phyloP scores from a whole-genome alignment of 164 flowering plant genomes.

The Nelumbo lutea region DNA sequence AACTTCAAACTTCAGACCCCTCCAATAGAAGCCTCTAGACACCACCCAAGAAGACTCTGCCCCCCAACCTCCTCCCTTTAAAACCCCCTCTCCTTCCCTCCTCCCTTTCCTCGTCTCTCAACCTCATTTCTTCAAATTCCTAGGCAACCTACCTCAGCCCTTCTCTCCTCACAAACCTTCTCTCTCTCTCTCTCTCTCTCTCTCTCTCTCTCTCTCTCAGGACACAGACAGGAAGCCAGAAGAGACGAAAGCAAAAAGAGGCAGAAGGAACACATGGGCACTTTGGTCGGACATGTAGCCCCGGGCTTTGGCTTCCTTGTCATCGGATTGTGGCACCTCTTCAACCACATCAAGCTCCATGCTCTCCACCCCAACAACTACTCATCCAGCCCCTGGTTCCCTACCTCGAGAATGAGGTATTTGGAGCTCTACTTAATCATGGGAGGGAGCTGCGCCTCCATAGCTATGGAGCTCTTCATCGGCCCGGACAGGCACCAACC shows the following conservation, averaged over 20 bases:
- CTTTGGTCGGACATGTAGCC: slow-evolving; percentile 53
- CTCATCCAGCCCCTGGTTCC: slow-evolving; percentile 50
- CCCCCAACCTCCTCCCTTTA: neutral
- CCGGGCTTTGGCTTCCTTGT: slow-evolving; percentile 57
- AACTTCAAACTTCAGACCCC: slow-evolving; percentile 10
- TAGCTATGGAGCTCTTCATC: slow-evolving; percentile 62
- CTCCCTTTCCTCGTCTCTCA: neutral
- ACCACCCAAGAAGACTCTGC: neutral
- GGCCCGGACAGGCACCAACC: slow-evolving; percentile 56
- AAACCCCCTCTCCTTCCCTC: neutral
- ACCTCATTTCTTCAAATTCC: neutral
- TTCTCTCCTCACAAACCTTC: no score
- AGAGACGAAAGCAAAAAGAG: no score
- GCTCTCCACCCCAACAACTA: slow-evolving; percentile 32
- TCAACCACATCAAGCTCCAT: slow-evolving; percentile 52
- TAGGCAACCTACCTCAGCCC: neutral
- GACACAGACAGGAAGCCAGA: no score
- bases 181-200: no score
- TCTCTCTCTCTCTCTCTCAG: no score
- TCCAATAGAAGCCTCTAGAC: slow-evolving; percentile 12
- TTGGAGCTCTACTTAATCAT: slow-evolving; percentile 52
- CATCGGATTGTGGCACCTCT: slow-evolving; percentile 61
- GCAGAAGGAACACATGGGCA: slow-evolving; percentile 34
- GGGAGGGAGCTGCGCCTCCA: slow-evolving; percentile 26
- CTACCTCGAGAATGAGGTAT: slow-evolving; percentile 33